Base-by-base conservation (phyloP, 352 stramenopile species). In the Phytopythium cucurbitacearum region DNA sequence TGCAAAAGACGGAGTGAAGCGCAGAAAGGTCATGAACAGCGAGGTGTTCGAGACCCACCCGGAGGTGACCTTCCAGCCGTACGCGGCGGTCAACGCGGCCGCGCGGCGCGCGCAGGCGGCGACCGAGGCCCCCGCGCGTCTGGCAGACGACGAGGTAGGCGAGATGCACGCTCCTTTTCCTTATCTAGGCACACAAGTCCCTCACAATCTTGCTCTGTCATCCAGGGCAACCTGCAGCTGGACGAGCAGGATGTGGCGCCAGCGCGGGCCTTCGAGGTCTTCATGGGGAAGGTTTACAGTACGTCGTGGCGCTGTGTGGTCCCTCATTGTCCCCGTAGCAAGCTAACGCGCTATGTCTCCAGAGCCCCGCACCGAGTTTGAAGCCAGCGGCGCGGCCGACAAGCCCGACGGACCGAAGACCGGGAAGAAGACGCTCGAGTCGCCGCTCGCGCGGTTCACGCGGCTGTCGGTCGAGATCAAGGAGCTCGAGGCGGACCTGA, bases 221-320 rank as follows among this genome's bases (percentile, higher is more conserved):
- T 28, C 21, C 37, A 87, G 73, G 74, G 58, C 48, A 73, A 67
- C 12, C 74, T 74, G 61, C 77, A 91, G 64, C 61, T 91, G 51
- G 77, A 87, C 54, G 78, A 87, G 55, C 62, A 72, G 9, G 62
- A 65, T 32, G 46, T 91, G 5, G 55, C 69, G 13, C 71, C 76
- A 9, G 71, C 61, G 8, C 63, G 80, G 53, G 80, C 80, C 28
- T 91, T 91, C 16, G 80, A 89, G 48, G 80, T 73, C 5, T 91
- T 91, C 49, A 91, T 91, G 80, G 80, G 80, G 62, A 91, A 89
- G 71, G 67, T 91, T 38, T 91, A 91, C 67, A 89, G 80, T 91
- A 46, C 59, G 65, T 72, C 40, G 4, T 5, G 46, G 5, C 9
- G 4, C 28, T 21, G 28, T 15, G 21, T 28, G 21, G 21, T 28